Percentiles rank a stretch among this genome's conserved stretches.
phyloP scores from a whole-genome alignment of 495 filamentous ascomycete genomes.

The Parmelia sp. region DNA sequence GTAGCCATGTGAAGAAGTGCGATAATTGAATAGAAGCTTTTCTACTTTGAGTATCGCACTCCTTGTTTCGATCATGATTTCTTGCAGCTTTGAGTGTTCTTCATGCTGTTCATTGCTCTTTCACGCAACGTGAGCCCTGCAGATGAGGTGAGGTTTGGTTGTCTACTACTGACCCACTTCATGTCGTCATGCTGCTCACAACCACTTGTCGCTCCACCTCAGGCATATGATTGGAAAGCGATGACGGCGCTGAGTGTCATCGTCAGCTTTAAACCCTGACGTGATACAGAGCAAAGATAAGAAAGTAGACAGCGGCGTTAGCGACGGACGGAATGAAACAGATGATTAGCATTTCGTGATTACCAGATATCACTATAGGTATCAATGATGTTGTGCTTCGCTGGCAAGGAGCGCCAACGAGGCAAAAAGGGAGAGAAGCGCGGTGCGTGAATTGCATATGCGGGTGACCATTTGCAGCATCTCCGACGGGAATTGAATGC shows the following conservation, averaged over 20 bases:
- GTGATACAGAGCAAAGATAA: neutral
- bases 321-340: neutral
- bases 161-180: neutral
- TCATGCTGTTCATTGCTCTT: neutral
- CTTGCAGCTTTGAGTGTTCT: neutral
- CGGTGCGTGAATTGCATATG: conserved; percentile 16
- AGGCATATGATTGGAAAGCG: neutral
- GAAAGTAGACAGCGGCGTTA: neutral
- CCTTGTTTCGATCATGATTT: neutral
- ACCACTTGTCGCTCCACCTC: neutral
- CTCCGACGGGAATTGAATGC: neutral
- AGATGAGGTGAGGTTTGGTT: neutral
- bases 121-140: neutral
- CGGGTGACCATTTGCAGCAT: conserved; percentile 1
- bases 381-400: conserved; percentile 3
- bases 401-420: conserved; percentile 6
- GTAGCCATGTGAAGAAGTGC: neutral
- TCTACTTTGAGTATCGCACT: no score
- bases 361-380: neutral
- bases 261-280: neutral
- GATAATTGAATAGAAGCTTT: neutral
- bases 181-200: conserved; percentile 1
- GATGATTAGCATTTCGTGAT: neutral
- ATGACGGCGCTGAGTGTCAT: neutral
- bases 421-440: neutral